Evolutionary conservation across 2,329 filamentous ascomycete genomes (phyloP).

Genomic region (Neofusicoccum parvum): DNA sequence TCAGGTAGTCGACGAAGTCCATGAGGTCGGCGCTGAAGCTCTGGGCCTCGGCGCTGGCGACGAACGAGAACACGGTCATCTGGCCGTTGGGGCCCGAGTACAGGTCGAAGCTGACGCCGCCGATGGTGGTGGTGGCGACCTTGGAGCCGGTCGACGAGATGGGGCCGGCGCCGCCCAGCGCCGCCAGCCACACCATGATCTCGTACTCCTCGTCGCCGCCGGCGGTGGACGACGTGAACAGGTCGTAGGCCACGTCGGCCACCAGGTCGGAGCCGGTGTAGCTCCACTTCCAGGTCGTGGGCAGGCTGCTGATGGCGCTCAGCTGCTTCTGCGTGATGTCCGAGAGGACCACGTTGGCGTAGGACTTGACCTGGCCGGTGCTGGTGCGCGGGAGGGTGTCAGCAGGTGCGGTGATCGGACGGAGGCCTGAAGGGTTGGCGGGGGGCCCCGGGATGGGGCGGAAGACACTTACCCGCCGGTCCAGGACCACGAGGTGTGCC

Average conservation of each 20-base stretch:
- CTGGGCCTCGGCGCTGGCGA: slow-evolving; percentile 50
- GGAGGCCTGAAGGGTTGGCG: no score
- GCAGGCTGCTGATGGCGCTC: slow-evolving; percentile 44
- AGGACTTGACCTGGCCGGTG: slow-evolving; percentile 44
- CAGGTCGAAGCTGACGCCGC: slow-evolving; percentile 58
- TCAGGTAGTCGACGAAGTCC: slow-evolving; percentile 61
- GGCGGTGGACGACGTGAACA: slow-evolving; percentile 59
- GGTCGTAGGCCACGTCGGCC: slow-evolving; percentile 64
- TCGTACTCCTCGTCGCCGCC: slow-evolving; percentile 57
- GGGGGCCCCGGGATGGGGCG: background rate
- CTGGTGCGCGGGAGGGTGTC: slow-evolving; percentile 24
- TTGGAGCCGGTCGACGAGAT: slow-evolving; percentile 59
- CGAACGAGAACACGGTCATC: slow-evolving; percentile 65
- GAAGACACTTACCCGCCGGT: slow-evolving; percentile 39
- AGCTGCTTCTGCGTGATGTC: slow-evolving; percentile 34
- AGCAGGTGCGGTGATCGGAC: no score
- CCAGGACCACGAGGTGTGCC: slow-evolving; percentile 50
- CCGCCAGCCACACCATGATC: slow-evolving; percentile 68
- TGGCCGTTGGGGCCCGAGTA: slow-evolving; percentile 63
- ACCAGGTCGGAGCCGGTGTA: slow-evolving; percentile 54
- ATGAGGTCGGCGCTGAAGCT: slow-evolving; percentile 61
- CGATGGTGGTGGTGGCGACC: slow-evolving; percentile 58
- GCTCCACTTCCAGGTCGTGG: slow-evolving; percentile 50
- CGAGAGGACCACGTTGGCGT: slow-evolving; percentile 46
- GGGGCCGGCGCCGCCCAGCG: slow-evolving; percentile 59